Evolutionary conservation across 2,329 filamentous ascomycete species (phyloP).

Genomic region (Aurifilum marmelostoma): DNA sequence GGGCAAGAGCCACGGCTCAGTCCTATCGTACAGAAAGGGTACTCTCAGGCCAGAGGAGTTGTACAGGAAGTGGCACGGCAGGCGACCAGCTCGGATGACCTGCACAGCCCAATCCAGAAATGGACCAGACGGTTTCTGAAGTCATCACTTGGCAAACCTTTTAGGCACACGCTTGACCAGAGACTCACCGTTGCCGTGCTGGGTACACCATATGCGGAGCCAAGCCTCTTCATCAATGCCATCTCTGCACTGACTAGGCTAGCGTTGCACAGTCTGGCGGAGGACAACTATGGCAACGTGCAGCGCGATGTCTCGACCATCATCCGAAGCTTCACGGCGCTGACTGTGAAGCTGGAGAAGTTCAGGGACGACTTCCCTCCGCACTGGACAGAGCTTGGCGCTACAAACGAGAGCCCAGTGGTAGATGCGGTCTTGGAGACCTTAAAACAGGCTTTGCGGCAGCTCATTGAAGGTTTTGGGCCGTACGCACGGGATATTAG

Average conservation of each 20-base stretch:
- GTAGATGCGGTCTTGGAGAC: constrained; percentile 71
- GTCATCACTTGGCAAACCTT: constrained; percentile 64
- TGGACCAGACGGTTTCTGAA: constrained; percentile 52
- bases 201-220: constrained; percentile 72
- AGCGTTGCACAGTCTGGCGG: constrained; percentile 71
- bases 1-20: constrained; percentile 54
- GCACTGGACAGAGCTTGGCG: constrained; percentile 80
- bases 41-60: constrained; percentile 51
- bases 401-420: constrained; percentile 59
- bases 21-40: constrained; percentile 55
- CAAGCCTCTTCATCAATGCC: constrained; percentile 70
- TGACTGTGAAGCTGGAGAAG: constrained; percentile 69
- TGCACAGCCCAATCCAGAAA: constrained; percentile 52
- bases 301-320: constrained; percentile 77
- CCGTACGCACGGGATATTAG: constrained; percentile 73
- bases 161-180: constrained; percentile 70
- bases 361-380: constrained; percentile 63
- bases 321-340: constrained; percentile 71
- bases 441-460: constrained; percentile 66
- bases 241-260: constrained; percentile 71
- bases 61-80: constrained; percentile 60
- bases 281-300: constrained; percentile 87
- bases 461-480: constrained; percentile 72
- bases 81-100: constrained; percentile 52
- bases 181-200: constrained; percentile 70